Base-by-base conservation (phyloP, 2,329 filamentous ascomycete species). In the Ceratocystis alfenasii region DNA sequence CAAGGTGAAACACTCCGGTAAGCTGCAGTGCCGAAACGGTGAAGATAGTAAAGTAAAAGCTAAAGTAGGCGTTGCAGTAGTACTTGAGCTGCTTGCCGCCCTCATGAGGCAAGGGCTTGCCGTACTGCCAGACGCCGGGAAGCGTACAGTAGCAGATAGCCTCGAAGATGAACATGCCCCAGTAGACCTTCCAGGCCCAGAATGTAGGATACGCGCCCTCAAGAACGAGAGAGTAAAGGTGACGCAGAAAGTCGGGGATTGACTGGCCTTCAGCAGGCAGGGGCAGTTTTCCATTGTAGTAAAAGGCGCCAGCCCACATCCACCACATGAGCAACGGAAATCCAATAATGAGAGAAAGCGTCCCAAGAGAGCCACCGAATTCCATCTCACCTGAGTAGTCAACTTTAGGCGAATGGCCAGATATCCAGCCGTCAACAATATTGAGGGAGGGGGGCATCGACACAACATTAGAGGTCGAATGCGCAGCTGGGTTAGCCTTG, bases 311-410 rank as follows among this genome's bases (percentile, higher is more conserved):
- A 75, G 95, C 87, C 92, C 92, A 97, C 92, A 99, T 96, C 78
- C 96, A 97, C 83, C 90, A 96, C 93, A 97, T 97, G 71, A 99
- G 82, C 46, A 87, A 69, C n/a, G 94, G 94, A 76, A 97, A 99
- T 59, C 88, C 85, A 69, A 91, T 81, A 90, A 97, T 97, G 84
- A 96, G 91, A 70, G 83, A 79, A 17, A 83, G 77, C 53, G 92
- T 87, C 65, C 94, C 93, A n/a, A 82, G 74, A 2, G 89, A 86
- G 67, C 94, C 94, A 69, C 93, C 93, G 73, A 97, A 99, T 74
- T 99, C 95, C 70, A 84, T 82, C 69, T 82, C 78, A 69, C 81
- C 83, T 1, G 83, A 85, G 72, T 81, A 78, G 76, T 88, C 85
- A 66, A 87, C 70, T 74, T 81, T 86, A 71, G 81, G 82, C 71